Base-by-base conservation (phyloP, 1,139 yeast species). In the Yamadazyma triangularis region DNA sequence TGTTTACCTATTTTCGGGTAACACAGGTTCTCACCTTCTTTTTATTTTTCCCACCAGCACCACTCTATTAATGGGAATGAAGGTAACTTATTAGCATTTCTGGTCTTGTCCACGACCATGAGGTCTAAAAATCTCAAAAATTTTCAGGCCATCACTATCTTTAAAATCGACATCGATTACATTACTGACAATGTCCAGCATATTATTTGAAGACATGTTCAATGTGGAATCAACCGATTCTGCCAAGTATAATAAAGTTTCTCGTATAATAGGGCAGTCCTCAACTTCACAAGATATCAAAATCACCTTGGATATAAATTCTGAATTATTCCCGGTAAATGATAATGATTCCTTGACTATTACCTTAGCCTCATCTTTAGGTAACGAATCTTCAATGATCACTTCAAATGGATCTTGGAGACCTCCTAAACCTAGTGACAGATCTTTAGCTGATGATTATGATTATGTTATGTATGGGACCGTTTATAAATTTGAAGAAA, bases 391-490 rank as follows among this genome's bases (percentile, higher is more conserved):
- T 8, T 65, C 76, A 14, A 71, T 61, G 61, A 52, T 72, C 34
- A 67, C 81, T 12, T 69, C 81, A 27, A 77, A 77, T 42, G 81
- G 86, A 23, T 79, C 87, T 12, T 91, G 97, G 97, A 80, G 96
- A 64, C 89, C 91, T 3, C 94, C 96, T 26, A 84, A 76, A 57
- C 73, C 83, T 10, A 85, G 80, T 36, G 96, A 88, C 46, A 73
- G 82, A 48, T 77, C 93, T 2, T 70, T 91, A 51, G 96, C 96
- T 38, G 97, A 91, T 54, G 97, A 91, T 53, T 91, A 88, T 62
- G 98, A 93, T 56, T 93, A 93, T 50, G 97, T 91, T 47, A 91
- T 91, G 97, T 82, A 89, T 58, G 99, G 99, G 36, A 89, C 96
- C 11, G 95, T 93, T 29, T 93, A 93, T 70, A 88, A 91, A 58